These are phyloP conservation scores for Pseudogymnoascus sp. DNA, from an alignment of 2,329 filamentous ascomycete species.

Conservation along the genomic window DNA sequence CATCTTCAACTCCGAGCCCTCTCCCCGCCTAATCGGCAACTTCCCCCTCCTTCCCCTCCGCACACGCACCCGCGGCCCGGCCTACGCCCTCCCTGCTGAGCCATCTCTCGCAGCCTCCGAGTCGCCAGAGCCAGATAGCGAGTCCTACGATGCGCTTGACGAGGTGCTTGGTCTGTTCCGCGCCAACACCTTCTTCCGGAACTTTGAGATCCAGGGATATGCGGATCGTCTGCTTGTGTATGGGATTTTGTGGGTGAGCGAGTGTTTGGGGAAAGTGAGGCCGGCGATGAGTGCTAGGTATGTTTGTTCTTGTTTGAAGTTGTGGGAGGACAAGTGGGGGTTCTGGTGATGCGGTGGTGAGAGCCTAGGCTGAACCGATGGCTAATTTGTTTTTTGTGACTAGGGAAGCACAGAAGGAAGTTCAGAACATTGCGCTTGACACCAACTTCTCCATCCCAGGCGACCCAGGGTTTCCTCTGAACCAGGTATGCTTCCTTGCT, in stretches of 20 bases:
- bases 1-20: conserved; percentile 83
- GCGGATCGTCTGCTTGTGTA: conserved; percentile 94
- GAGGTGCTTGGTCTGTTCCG: conserved; percentile 90
- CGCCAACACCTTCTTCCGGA: conserved; percentile 97
- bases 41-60: conserved; percentile 90
- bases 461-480: conserved; percentile 85
- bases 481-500: conserved; percentile 51
- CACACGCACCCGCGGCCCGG: conserved; percentile 90
- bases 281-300: conserved; percentile 58
- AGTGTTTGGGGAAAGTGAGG: conserved; percentile 82
- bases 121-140: conserved; percentile 71
- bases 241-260: conserved; percentile 89
- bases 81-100: conserved; percentile 65
- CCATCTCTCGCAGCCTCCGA: conserved; percentile 34
- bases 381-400: conserved; percentile 11
- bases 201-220: conserved; percentile 97
- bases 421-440: conserved; percentile 86
- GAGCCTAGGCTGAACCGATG: background rate
- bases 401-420: conserved; percentile 57
- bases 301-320: conserved; percentile 23
- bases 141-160: conserved; percentile 94
- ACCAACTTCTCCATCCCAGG: conserved; percentile 89
- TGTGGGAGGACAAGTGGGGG: background rate
- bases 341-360: background rate
- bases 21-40: conserved; percentile 63